Base-by-base conservation (phyloP, 2,329 filamentous ascomycete genomes). In the Fusarium subtropicale region DNA sequence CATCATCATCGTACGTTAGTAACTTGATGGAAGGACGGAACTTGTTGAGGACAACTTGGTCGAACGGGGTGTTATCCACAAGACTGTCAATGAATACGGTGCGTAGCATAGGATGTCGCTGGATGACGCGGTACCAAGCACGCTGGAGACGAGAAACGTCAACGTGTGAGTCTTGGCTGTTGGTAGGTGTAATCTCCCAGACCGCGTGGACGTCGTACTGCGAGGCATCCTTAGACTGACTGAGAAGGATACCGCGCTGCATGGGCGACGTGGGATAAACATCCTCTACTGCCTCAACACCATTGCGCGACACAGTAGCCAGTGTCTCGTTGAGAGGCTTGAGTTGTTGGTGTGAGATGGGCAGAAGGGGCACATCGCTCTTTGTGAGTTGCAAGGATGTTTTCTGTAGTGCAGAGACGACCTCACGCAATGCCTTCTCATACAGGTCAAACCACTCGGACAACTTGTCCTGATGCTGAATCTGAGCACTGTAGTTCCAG, bases 61-160 rank as follows among this genome's bases (percentile, higher is more conserved):
- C 55, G 26, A 66, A 63, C 31, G 44, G n/a, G 1, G 45, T 24
- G 18, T 11, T 54, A 45, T 47, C 51, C 4, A 50, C 12, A 16
- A 48, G 46, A 11, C 48, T 52, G 12, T 64, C n/a, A 77, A 53
- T 16, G 72, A 62, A 57, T 22, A 58, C 46, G 0, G 59, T 62
- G 7, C 59, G 59, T 18, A 62, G 46, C 31, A 57, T 51, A 1
- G 59, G 9, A 6, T 62, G 59, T n/a, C 38, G 45, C 20, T 62
- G 30, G 33, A 62, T 48, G 26, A 62, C 59, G 7, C 42, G 53
- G 9, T 38, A 10, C 59, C 59, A 62, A 18, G 59, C 59, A 7
- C 44, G 26, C 20, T 51, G 31, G 4, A 62, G 41, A 1, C 54
- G 46, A 24, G 46, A 31, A 3, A 33, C 38, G 7, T 53, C 50